Evolutionary conservation across 495 filamentous ascomycete genomes (phyloP).

Genomic region (Extremus antarcticus): DNA sequence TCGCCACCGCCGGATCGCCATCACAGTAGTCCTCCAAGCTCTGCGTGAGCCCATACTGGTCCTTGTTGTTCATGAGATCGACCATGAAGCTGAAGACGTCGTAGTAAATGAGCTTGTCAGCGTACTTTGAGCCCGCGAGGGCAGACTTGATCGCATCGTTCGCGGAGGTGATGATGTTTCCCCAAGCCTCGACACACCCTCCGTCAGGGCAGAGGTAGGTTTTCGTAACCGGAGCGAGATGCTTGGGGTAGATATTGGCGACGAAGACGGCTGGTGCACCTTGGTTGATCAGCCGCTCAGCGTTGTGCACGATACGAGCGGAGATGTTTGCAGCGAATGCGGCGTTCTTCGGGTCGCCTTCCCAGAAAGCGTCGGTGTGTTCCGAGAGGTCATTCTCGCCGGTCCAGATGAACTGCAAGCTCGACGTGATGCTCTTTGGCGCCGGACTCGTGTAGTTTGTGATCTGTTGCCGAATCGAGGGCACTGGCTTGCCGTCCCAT

Average conservation of each 20-base stretch:
- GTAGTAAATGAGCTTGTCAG: constrained; percentile 20
- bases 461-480: constrained; percentile 20
- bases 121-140: constrained; percentile 6
- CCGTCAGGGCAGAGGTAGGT: constrained; percentile 15
- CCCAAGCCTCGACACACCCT: constrained; percentile 12
- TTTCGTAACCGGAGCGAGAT: constrained; percentile 15
- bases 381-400: constrained; percentile 17
- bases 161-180: constrained; percentile 14
- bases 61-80: constrained; percentile 12
- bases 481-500: constrained; percentile 3
- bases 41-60: constrained; percentile 4
- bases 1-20: constrained; percentile 4
- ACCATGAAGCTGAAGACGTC: constrained; percentile 20
- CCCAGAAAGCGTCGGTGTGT: constrained; percentile 19
- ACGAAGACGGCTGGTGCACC: constrained; percentile 19
- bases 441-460: constrained; percentile 14
- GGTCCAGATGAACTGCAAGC: constrained; percentile 19
- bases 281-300: constrained; percentile 12
- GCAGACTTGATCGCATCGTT: constrained; percentile 11
- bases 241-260: constrained; percentile 21
- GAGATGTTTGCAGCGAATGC: constrained; percentile 12
- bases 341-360: constrained; percentile 19
- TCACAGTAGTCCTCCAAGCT: constrained; percentile 1
- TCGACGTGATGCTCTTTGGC: constrained; percentile 7
- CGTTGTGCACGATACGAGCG: constrained; percentile 5